These are phyloP conservation scores for Verticillium dahliae DNA, from an alignment of 2,329 filamentous ascomycete species.

Conservation along the genomic window DNA sequence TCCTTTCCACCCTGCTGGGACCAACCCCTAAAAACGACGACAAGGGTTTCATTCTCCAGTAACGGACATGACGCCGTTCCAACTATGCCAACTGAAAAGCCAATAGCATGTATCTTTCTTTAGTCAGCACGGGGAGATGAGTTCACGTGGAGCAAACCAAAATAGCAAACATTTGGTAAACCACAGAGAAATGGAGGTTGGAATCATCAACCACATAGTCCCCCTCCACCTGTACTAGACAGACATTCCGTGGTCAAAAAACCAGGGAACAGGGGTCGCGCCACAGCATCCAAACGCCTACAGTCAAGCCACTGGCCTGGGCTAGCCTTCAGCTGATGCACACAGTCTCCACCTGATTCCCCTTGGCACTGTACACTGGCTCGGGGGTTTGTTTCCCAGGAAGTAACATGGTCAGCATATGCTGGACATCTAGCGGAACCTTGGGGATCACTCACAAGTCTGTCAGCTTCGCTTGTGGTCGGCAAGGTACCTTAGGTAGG, in stretches of 20 bases:
- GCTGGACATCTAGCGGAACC: no score
- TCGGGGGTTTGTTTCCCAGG: background rate
- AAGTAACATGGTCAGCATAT: background rate
- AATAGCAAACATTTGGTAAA: background rate
- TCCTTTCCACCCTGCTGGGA: no score
- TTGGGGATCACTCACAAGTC: background rate
- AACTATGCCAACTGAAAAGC: no score
- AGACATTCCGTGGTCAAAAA: background rate
- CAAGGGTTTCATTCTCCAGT: background rate
- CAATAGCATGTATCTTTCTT: no score
- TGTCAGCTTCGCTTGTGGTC: background rate
- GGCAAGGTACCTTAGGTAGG: no score
- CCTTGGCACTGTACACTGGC: background rate
- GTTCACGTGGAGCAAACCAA: background rate
- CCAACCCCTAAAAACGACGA: no score
- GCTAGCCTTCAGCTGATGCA: background rate
- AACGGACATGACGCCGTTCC: no score
- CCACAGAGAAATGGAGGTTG: background rate
- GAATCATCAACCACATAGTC: background rate
- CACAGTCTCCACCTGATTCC: background rate
- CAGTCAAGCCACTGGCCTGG: background rate
- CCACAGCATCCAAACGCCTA: background rate
- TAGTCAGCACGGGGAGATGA: no score
- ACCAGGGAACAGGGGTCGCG: background rate
- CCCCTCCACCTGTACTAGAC: background rate